Conservation (phyloP, 345 rosid genomes). For the Boechera stricta region DNA sequence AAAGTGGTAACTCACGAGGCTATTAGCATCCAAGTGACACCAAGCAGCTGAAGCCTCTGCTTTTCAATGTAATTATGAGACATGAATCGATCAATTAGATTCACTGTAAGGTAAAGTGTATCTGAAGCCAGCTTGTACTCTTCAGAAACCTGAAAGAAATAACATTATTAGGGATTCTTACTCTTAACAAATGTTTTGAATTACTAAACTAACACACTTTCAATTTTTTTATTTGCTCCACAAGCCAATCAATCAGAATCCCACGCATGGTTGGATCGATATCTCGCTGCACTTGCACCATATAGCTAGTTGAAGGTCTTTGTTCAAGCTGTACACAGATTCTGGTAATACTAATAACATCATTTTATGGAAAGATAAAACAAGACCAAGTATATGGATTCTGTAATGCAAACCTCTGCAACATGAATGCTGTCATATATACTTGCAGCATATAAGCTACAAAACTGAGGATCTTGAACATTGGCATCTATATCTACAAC, state of each 20-base stretch:
- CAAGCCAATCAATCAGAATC: slow-evolving; percentile 87
- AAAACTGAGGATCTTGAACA: slow-evolving; percentile 60
- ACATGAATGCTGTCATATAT: slow-evolving; percentile 59
- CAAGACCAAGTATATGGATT: slow-evolving; percentile 6
- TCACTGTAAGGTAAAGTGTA: slow-evolving; percentile 77
- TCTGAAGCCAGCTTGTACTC: slow-evolving; percentile 84
- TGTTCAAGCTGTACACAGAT: slow-evolving; percentile 60
- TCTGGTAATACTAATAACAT: not conserved
- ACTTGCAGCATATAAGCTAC: slow-evolving; percentile 72
- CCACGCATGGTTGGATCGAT: slow-evolving; percentile 78
- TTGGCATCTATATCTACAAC: slow-evolving; percentile 72
- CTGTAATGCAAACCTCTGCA: slow-evolving; percentile 67
- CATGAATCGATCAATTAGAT: slow-evolving; percentile 76
- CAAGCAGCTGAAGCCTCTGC: slow-evolving; percentile 79
- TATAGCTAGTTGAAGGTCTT: slow-evolving; percentile 71
- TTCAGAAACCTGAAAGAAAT: slow-evolving; percentile 71
- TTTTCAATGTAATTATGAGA: slow-evolving; percentile 65
- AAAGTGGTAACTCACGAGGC: slow-evolving; percentile 69
- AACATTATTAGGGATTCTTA: not conserved
- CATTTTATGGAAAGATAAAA: not conserved
- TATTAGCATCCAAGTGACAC: slow-evolving; percentile 84
- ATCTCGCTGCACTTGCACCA: slow-evolving; percentile 74
- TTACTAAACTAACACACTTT: not conserved
- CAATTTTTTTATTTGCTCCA: not conserved
- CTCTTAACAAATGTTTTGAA: not conserved